Percentiles rank a stretch among this genome's conserved stretches.
These are phyloP conservation scores for Sphagnum magellanicum DNA, from an alignment of 228 moss, liverwort and hornwort genomes.

Conservation along the genomic window DNA sequence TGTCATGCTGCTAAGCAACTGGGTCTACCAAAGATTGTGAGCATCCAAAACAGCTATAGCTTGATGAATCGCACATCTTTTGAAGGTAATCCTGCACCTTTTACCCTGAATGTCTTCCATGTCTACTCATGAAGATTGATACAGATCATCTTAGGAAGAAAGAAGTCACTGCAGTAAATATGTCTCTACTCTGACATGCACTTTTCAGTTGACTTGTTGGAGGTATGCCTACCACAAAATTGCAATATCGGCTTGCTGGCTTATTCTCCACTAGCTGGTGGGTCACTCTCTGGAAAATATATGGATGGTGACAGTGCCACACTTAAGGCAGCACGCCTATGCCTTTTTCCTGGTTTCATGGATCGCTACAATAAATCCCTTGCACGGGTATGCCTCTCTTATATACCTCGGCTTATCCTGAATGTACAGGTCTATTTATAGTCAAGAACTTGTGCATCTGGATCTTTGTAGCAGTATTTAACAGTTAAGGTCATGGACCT, in stretches of 20 bases:
- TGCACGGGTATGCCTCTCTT: slow-evolving; percentile 31
- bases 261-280: slow-evolving; percentile 83
- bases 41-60: slow-evolving; percentile 82
- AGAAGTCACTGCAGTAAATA: too few relatives aligned
- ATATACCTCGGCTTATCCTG: background rate
- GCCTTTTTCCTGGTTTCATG: slow-evolving; percentile 69
- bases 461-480: too few relatives aligned
- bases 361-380: slow-evolving; percentile 56
- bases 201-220: slow-evolving; percentile 60
- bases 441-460: too few relatives aligned
- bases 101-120: background rate
- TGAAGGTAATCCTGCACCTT: slow-evolving; percentile 39
- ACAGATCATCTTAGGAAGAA: too few relatives aligned
- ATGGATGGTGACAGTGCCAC: slow-evolving; percentile 7
- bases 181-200: background rate
- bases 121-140: too few relatives aligned
- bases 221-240: slow-evolving; percentile 65
- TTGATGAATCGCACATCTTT: slow-evolving; percentile 40
- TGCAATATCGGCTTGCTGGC: slow-evolving; percentile 76
- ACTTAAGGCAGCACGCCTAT: slow-evolving; percentile 36
- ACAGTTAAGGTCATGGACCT: too few relatives aligned
- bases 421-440: too few relatives aligned
- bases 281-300: slow-evolving; percentile 70
- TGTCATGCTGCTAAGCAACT: slow-evolving; percentile 47
- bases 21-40: slow-evolving; percentile 82